Conservation (phyloP, 106 monocot species). For the Phalaenopsis aphrodite region DNA sequence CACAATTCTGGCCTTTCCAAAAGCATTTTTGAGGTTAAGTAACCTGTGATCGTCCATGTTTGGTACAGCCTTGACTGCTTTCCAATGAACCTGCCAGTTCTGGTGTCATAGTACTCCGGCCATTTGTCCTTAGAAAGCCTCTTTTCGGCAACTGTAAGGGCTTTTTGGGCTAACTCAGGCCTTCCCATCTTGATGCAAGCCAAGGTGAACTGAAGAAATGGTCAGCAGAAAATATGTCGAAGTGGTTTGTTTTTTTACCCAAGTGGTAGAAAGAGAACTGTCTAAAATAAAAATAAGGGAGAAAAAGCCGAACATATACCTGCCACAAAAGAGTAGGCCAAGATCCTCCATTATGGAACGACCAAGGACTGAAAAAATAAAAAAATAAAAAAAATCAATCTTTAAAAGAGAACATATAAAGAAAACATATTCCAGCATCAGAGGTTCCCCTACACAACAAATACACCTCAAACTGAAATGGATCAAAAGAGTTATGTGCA, state of each 20-base stretch:
- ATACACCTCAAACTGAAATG: too few relatives aligned
- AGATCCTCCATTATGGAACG: slow-evolving; percentile 91
- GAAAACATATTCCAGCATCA: too few relatives aligned
- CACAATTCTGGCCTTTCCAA: slow-evolving; percentile 73
- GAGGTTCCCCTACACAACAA: too few relatives aligned
- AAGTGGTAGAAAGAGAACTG: too few relatives aligned
- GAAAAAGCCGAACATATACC: slow-evolving; percentile 30
- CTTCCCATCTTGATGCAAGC: slow-evolving; percentile 97
- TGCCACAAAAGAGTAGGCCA: slow-evolving; percentile 97
- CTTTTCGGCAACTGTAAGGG: slow-evolving; percentile 67
- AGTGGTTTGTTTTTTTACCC: too few relatives aligned
- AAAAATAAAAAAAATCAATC: background rate
- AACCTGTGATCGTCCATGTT: slow-evolving; percentile 92
- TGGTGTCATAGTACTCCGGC: slow-evolving; percentile 91
- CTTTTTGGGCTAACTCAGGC: slow-evolving; percentile 68
- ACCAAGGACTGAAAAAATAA: slow-evolving; percentile 72
- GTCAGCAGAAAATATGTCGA: background rate
- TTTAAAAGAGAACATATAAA: background rate
- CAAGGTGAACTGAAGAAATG: slow-evolving; percentile 63
- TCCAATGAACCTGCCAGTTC: slow-evolving; percentile 73
- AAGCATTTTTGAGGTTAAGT: slow-evolving; percentile 71
- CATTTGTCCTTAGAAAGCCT: slow-evolving; percentile 71
- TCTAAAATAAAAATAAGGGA: background rate
- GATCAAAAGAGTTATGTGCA: too few relatives aligned
- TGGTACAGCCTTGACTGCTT: slow-evolving; percentile 83